Evolutionary conservation across 2,329 filamentous ascomycete species (phyloP).

Genomic region (Hypoxylon sp.): DNA sequence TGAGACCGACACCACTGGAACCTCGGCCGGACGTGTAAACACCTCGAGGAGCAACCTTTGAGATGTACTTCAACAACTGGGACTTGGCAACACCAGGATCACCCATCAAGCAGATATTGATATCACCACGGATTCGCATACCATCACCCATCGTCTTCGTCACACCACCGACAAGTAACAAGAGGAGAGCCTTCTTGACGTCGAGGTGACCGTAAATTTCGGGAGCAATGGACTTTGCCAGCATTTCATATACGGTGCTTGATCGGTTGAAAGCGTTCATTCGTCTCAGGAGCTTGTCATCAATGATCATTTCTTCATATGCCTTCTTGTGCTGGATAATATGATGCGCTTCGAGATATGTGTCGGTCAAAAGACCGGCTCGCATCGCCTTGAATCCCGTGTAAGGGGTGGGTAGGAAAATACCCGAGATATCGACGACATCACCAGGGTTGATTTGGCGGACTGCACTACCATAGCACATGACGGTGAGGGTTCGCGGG

Average conservation of each 20-base stretch:
- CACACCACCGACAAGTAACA: conserved; percentile 95
- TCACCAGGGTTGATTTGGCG: conserved; percentile 93
- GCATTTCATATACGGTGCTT: conserved; percentile 94
- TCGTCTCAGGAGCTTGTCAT: conserved; percentile 82
- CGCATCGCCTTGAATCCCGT: conserved; percentile 99
- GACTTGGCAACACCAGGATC: conserved; percentile 99
- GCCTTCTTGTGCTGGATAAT: conserved; percentile 98
- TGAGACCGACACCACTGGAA: conserved; percentile 86
- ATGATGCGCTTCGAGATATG: conserved; percentile 94
- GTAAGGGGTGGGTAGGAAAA: conserved; percentile 97
- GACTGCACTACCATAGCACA: conserved; percentile 89
- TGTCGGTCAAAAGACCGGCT: conserved; percentile 96
- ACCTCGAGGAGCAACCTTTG: conserved; percentile 95
- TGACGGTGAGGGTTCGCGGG: conserved; percentile 88
- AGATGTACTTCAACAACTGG: conserved; percentile 97
- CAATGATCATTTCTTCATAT: conserved; percentile 91
- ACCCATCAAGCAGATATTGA: conserved; percentile 99
- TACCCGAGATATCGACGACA: conserved; percentile 92
- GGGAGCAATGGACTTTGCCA: conserved; percentile 95
- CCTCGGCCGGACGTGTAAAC: conserved; percentile 87
- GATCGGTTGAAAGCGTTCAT: conserved; percentile 89
- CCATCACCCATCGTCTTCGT: conserved; percentile 97
- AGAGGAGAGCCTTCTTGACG: conserved; percentile 97
- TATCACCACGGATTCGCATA: conserved; percentile 98
- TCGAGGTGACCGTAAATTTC: conserved; percentile 98